These are phyloP conservation scores for Typha latifolia DNA, from an alignment of 176 grass and related monocot species.

Conservation along the genomic window DNA sequence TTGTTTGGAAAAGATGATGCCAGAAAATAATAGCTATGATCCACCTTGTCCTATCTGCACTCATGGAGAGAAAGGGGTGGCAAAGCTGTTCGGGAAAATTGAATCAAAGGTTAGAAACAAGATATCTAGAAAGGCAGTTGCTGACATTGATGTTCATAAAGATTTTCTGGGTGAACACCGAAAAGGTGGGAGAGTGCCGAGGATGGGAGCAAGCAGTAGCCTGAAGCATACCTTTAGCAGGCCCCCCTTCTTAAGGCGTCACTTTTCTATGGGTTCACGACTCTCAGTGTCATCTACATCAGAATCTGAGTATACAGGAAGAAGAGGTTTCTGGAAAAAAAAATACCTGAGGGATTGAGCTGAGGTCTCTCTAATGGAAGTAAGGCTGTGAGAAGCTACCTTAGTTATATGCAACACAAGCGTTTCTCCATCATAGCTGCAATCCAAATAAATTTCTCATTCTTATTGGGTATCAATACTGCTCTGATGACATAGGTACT, in stretches of 20 bases:
- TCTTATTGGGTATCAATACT: background rate
- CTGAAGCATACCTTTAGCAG: conserved; percentile 13
- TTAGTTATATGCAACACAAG: background rate
- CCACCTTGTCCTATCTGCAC: conserved; percentile 32
- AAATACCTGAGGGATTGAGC: conserved; percentile 18
- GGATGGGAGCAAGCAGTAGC: conserved; percentile 16
- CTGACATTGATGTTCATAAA: background rate
- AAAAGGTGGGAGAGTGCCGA: background rate
- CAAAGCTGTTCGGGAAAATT: conserved; percentile 19
- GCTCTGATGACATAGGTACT: background rate
- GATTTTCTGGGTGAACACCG: background rate
- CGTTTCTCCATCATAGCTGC: background rate
- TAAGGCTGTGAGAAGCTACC: conserved; percentile 3
- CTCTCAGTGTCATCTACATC: background rate
- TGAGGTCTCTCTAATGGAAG: background rate
- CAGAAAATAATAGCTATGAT: conserved; percentile 27
- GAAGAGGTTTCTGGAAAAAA: conserved; percentile 29
- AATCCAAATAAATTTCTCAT: background rate
- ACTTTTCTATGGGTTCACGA: conserved; percentile 18
- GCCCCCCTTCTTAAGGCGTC: conserved; percentile 22
- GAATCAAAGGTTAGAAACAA: conserved; percentile 25
- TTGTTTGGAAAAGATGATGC: conserved; percentile 40
- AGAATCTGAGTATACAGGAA: conserved; percentile 7
- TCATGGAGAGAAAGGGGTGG: conserved; percentile 24
- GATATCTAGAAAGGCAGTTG: conserved; percentile 9